Evolutionary conservation across 1,284 basidiomycete genomes (phyloP), one percentile per base, ranked within the genome.

Genomic region (Sanghuangporus baumii): DNA sequence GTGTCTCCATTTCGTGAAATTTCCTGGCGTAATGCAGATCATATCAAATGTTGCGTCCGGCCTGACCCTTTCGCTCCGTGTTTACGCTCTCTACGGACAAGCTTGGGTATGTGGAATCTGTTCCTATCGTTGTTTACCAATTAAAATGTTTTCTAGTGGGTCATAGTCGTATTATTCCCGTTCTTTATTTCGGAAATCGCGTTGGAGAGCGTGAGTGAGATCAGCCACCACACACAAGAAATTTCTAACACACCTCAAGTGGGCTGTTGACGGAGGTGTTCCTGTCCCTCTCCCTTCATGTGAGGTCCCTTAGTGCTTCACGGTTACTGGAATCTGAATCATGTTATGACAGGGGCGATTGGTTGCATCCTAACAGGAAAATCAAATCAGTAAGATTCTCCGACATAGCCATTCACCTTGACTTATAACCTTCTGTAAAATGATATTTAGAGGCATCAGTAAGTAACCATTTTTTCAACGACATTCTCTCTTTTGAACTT

Each of bases 351-450:
- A 65, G 63, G 63, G 16, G 40, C 40, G 11, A 20, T 46, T 14
- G 63, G 63, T 9, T 65, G 63, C 31, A 58, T 61, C 16, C 41
- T 65, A 12, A 65, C 63, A 12, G 63, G 63, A 34, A 65, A 51
- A 40, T 36, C n/a, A 12, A 20, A 37, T 7, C 50, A 57, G 63
- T 65, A 34, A 61, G 63, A 40, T 51, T 14, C n/a, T 3, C 16
- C 14, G 6, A n/a, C 7, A 7, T 16, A 14, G 4, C 8, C 18
- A 26, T 40, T 4, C 46, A 34, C 51, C 37, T 31, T 34, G 8
- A 11, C 12, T 37, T 41, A 23, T 40, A 26, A 55, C 26, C 34
- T 12, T 37, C 52, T 16, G 58, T 20, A 12, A 8, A 18, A 26
- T 18, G 31, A 36, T 57, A 18, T 43, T 38, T 36, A 65, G 63